Conservation (phyloP, 1,139 yeast genomes). For the Diutina pseudorugosa region DNA sequence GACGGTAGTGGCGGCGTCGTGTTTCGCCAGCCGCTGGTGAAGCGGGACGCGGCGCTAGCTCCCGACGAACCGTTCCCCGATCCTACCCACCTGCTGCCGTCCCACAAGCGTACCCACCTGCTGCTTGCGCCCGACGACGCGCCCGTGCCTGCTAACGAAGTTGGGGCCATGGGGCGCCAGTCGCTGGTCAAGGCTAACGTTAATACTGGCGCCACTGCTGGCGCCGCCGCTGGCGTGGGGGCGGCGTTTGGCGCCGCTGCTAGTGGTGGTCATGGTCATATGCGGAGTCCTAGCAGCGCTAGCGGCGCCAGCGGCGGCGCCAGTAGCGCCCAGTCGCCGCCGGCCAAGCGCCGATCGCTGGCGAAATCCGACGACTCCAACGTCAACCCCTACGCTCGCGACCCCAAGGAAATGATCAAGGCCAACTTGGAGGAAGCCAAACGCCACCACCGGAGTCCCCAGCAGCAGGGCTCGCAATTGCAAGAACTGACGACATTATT, state of each 20-base stretch:
- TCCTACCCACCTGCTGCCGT: not conserved
- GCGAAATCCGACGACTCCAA: not conserved
- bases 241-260: not conserved
- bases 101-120: not conserved
- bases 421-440: not conserved
- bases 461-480: not conserved
- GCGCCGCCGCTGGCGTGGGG: too few species aligned
- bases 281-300: not conserved
- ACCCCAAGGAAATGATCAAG: not conserved
- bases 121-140: slow-evolving; percentile 1
- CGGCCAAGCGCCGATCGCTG: not conserved
- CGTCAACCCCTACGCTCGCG: not conserved
- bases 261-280: not conserved
- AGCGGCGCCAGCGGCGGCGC: not conserved
- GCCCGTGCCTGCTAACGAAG: not conserved
- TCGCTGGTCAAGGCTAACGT: not conserved
- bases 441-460: not conserved
- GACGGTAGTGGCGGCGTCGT: not conserved
- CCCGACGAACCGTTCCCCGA: slow-evolving; percentile 1
- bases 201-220: not conserved
- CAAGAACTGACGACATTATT: not conserved
- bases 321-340: not conserved
- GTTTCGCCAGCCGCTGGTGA: slow-evolving; percentile 1
- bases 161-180: not conserved
- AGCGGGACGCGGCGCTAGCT: not conserved